Evolutionary conservation across 192 early-diverging fungal species (phyloP), one percentile per base, ranked within the genome.

Genomic region (Mycoemilia scoparia): DNA sequence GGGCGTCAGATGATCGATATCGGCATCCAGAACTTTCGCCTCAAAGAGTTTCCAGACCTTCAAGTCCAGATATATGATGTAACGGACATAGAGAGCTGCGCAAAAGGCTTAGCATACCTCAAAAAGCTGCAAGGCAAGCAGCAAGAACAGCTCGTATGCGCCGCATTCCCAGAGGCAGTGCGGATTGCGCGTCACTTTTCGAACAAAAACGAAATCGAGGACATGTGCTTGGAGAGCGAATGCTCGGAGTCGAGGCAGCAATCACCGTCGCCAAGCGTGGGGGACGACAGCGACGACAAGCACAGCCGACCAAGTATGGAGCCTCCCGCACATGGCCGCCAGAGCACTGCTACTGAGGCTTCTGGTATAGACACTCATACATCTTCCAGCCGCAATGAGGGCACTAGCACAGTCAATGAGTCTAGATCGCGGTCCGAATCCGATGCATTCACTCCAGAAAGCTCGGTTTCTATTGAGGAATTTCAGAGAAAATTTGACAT

Each of bases 1-100:
- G 78, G 78, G 0, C 40, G 51, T 7, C 60, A 54, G 28, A 51
- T 82, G 35, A 55, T 73, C 32, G 41, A 68, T 24, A 51, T 81
- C 51, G 55, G 63, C 6, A 43, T 76, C 29, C 68, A 71, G 32
- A 72, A 73, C 45, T 82, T 76, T 48, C 71, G 78, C 27, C 45
- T 82, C 34, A 56, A 67, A 24, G 51, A 64, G 30, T 43, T 62
- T 16, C 76, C 74, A 11, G 55, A 69, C 11, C 72, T 82, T 14
- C 75, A 82, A 41, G 69, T 82, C 8, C 76, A 82, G 42, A 64
- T 78, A 7, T 76, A 78, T 46, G 68, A 82, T 36, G 62, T 82
- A 24, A 59, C 74, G 4, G 63, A 74, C 43, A 57, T 62, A 5
- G 51, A 52, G 2, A 75, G 73, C 33, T 45, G 67, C 16, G 32